Percentiles rank a stretch among this genome's conserved stretches.
Evolutionary conservation across 306 rosid species (phyloP).

Genomic region (Nissolia schottii): DNA sequence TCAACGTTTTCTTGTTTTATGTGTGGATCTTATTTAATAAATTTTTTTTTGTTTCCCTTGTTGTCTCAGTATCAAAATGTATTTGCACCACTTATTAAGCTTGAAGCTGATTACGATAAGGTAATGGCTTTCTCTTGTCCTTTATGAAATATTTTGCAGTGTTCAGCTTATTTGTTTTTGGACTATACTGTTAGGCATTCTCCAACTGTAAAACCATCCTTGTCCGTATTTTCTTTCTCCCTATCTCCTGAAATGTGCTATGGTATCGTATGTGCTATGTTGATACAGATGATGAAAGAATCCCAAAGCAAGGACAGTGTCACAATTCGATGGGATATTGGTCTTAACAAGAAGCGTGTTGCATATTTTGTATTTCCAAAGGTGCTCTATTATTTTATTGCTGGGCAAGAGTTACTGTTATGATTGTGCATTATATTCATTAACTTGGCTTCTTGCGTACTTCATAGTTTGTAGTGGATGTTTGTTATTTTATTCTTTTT

Average conservation of each 20-base stretch:
- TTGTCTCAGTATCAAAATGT: constrained; percentile 91
- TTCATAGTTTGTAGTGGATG: neutral
- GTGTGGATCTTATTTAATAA: constrained; percentile 12
- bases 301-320: constrained; percentile 97
- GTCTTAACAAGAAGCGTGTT: constrained; percentile 95
- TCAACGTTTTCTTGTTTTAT: neutral
- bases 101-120: constrained; percentile 98
- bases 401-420: neutral
- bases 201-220: neutral
- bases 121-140: constrained; percentile 34
- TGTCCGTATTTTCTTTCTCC: neutral
- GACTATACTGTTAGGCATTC: neutral
- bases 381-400: constrained; percentile 40
- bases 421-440: neutral
- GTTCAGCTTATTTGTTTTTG: neutral
- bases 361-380: constrained; percentile 96
- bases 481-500: neutral
- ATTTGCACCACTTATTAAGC: constrained; percentile 98
- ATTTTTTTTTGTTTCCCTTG: constrained; percentile 25
- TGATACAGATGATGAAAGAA: constrained; percentile 93
- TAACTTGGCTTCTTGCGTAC: neutral
- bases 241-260: constrained; percentile 8
- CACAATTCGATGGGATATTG: constrained; percentile 94
- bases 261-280: constrained; percentile 25
- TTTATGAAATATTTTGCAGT: neutral